Conservation (phyloP, 2,329 filamentous ascomycete genomes). For the Exophiala bonariae region DNA sequence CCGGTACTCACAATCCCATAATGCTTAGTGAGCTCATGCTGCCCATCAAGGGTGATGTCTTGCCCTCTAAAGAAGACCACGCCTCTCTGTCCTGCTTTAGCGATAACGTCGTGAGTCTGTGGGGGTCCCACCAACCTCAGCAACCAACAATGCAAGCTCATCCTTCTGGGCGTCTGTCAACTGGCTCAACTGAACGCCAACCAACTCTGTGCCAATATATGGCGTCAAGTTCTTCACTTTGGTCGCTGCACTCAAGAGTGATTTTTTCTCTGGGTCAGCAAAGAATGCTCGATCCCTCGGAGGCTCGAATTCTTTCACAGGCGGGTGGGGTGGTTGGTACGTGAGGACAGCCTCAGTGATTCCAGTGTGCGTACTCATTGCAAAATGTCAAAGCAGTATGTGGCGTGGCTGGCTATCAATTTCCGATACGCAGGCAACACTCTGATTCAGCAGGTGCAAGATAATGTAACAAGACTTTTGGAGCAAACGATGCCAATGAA, state of each 20-base stretch:
- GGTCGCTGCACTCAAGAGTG: constrained; percentile 37
- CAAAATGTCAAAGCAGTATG: too few species aligned
- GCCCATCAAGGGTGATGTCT: constrained; percentile 24
- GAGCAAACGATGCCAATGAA: too few species aligned
- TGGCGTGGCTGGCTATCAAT: too few species aligned
- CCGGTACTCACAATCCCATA: constrained; percentile 19
- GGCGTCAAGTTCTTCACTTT: constrained; percentile 46
- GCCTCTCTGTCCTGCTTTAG: constrained; percentile 32
- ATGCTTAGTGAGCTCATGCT: constrained; percentile 21
- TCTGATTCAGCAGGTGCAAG: too few species aligned
- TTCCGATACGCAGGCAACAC: too few species aligned
- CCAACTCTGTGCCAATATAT: constrained; percentile 42
- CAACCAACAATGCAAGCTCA: constrained; percentile 63
- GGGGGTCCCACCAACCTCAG: constrained; percentile 57
- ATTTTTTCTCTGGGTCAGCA: constrained; percentile 44
- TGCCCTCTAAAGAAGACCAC: constrained; percentile 27
- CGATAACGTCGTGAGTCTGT: constrained; percentile 47
- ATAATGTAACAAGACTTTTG: too few species aligned
- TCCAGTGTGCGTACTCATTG: constrained; percentile 12
- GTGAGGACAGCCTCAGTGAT: constrained; percentile 20
- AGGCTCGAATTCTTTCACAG: constrained; percentile 17
- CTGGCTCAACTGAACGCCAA: constrained; percentile 49
- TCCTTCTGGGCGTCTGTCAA: constrained; percentile 50
- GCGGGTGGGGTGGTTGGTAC: constrained; percentile 18
- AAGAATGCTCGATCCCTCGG: constrained; percentile 23